Evolutionary conservation across 805 yeast species (phyloP).

Genomic region (Candida tallmaniae): DNA sequence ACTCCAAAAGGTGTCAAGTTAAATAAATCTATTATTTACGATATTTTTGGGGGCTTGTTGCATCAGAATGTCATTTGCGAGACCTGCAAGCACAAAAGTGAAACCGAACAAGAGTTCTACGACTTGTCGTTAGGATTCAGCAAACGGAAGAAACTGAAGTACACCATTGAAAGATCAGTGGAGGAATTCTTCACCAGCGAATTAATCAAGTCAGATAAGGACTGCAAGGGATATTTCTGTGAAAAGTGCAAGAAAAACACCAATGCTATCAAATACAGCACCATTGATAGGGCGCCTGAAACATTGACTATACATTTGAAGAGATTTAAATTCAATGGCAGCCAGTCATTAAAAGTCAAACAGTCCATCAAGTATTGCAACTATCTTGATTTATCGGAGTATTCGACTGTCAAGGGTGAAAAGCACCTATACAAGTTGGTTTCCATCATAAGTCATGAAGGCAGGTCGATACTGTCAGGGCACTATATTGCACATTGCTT

Average conservation of each 20-base stretch:
- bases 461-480: constrained; percentile 87
- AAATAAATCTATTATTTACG: constrained; percentile 78
- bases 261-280: constrained; percentile 69
- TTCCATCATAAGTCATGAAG: constrained; percentile 90
- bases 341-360: constrained; percentile 73
- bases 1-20: constrained; percentile 87
- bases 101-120: constrained; percentile 89
- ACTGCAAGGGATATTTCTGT: constrained; percentile 81
- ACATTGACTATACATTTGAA: constrained; percentile 83
- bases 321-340: constrained; percentile 84
- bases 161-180: constrained; percentile 71
- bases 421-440: constrained; percentile 58
- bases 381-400: constrained; percentile 67
- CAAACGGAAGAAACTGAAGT: constrained; percentile 39
- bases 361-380: constrained; percentile 81
- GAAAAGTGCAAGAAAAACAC: constrained; percentile 78
- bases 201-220: constrained; percentile 61
- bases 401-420: constrained; percentile 28
- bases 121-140: constrained; percentile 81
- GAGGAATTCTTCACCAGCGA: constrained; percentile 83
- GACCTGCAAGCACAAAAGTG: constrained; percentile 75
- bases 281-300: constrained; percentile 82
- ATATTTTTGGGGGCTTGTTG: constrained; percentile 88
- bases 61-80: constrained; percentile 83
- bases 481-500: constrained; percentile 89